Evolutionary conservation across 2,329 filamentous ascomycete genomes (phyloP).

Genomic region (Fusarium sp.): DNA sequence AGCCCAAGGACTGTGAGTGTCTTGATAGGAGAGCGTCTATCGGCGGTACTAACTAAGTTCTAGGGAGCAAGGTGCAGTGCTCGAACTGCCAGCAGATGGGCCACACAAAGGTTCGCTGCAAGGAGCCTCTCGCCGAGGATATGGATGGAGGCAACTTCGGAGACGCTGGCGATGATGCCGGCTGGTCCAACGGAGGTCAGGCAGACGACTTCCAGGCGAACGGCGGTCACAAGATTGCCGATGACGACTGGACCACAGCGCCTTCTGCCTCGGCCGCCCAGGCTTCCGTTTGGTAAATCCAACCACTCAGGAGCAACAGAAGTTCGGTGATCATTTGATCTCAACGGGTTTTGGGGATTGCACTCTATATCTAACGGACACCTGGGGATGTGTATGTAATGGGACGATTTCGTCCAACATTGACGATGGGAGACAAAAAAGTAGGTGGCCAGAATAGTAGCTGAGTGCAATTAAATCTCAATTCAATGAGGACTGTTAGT

Average conservation of each 20-base stretch:
- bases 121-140: conserved; percentile 42
- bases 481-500: neutral
- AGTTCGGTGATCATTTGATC: neutral
- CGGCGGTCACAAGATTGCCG: neutral
- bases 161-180: conserved; percentile 3
- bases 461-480: conserved; percentile 2
- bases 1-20: conserved; percentile 56
- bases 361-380: neutral
- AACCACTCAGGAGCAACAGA: neutral
- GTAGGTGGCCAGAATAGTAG: neutral
- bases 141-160: conserved; percentile 25
- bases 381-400: neutral
- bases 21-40: neutral
- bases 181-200: neutral
- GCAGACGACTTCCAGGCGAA: too few relatives aligned
- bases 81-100: conserved; percentile 51
- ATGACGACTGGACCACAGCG: neutral
- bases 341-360: neutral
- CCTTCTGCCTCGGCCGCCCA: neutral
- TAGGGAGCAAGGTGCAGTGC: conserved; percentile 53
- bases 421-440: neutral
- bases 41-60: conserved; percentile 27
- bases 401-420: conserved; percentile 21
- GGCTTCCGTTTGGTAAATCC: conserved; percentile 33
- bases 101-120: conserved; percentile 52